Evolutionary conservation across 345 rosid genomes (phyloP).

Genomic region (Cochlearia excelsa): DNA sequence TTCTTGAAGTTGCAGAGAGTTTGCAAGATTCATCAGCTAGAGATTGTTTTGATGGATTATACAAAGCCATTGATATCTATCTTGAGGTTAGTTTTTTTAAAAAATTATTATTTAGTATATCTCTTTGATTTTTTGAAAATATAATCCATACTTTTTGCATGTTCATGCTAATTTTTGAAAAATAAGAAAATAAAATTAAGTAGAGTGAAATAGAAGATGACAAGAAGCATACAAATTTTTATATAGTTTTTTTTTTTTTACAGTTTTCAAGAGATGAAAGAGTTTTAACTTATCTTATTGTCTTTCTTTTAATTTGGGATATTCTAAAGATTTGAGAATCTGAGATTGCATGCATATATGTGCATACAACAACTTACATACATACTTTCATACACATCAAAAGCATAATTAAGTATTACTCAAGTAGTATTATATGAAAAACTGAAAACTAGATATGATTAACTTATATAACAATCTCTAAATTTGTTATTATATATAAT

Average conservation of each 20-base stretch:
- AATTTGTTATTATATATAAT: too few species aligned
- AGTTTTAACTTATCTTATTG: constrained; percentile 26
- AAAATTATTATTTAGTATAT: too few species aligned
- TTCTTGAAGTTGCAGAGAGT: constrained; percentile 66
- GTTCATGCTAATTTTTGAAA: too few species aligned
- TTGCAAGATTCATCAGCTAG: constrained; percentile 62
- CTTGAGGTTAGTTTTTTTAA: constrained; percentile 49
- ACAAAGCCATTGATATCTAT: constrained; percentile 73
- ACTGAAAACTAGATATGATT: too few species aligned
- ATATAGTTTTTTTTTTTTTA: constrained; percentile 22
- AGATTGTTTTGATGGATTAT: constrained; percentile 75
- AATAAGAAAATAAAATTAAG: neutral
- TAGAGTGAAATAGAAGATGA: constrained; percentile 32
- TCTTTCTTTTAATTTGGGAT: constrained; percentile 21
- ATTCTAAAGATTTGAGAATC: constrained; percentile 28
- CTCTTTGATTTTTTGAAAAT: neutral
- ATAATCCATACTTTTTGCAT: neutral
- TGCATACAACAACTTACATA: neutral
- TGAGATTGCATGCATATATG: constrained; percentile 8
- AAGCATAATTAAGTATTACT: too few species aligned
- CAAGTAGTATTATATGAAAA: too few species aligned
- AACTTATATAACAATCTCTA: too few species aligned
- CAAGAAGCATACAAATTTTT: constrained; percentile 28
- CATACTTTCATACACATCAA: too few species aligned
- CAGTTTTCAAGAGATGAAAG: constrained; percentile 11